phyloP scores from a whole-genome alignment of 73 alveolate species.

The Halteria grandinella region DNA sequence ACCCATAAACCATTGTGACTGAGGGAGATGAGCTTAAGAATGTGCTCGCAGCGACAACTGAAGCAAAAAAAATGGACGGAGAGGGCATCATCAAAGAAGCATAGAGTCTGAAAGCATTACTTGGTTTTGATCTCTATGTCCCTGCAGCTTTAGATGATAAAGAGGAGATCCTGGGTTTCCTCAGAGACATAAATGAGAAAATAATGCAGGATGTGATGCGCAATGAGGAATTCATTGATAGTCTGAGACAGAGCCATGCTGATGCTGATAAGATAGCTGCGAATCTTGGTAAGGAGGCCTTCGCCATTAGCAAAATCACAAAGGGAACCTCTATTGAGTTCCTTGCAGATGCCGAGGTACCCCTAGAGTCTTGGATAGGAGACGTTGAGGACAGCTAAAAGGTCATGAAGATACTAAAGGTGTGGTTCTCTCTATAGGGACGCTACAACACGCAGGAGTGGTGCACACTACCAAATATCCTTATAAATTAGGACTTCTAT shows the following conservation, averaged over 20 bases:
- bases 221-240: not conserved
- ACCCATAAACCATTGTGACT: too few relatives aligned
- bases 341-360: not conserved
- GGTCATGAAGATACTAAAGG: constrained; percentile 2
- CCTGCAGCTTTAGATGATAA: not conserved
- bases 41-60: too few relatives aligned
- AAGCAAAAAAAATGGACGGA: too few relatives aligned
- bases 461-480: constrained; percentile 27
- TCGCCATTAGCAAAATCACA: not conserved
- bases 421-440: not conserved
- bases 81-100: too few relatives aligned
- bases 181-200: not conserved
- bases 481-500: not conserved
- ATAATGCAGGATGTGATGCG: not conserved
- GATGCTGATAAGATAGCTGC: constrained; percentile 21
- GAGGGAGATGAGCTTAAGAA: too few relatives aligned
- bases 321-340: not conserved
- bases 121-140: too few relatives aligned
- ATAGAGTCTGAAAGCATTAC: too few relatives aligned
- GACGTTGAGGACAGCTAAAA: constrained; percentile 14
- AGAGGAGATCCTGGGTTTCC: not conserved
- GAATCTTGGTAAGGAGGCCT: too few relatives aligned
- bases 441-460: constrained; percentile 10
- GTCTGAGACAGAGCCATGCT: not conserved
- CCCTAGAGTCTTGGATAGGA: not conserved